phyloP scores from a whole-genome alignment of 306 rosid genomes.

The Lagenaria siceraria region DNA sequence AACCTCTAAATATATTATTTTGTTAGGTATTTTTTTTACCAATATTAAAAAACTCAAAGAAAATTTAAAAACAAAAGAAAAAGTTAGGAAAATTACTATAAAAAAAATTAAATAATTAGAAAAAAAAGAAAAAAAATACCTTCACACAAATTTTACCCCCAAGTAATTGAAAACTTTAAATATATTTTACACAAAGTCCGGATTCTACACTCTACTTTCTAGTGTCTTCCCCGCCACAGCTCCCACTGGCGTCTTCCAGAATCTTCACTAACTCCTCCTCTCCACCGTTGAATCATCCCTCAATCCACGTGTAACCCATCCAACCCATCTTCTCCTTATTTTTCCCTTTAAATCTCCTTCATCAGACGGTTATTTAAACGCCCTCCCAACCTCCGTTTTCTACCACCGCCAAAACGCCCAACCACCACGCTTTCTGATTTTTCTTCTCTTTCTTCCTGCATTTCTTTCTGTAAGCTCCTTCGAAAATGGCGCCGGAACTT shows the following conservation, averaged over 20 bases:
- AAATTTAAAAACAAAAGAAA: no score
- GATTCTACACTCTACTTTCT: neutral
- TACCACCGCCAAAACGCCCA: neutral
- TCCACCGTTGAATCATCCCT: neutral
- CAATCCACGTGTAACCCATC: neutral
- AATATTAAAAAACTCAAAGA: no score
- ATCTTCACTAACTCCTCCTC: neutral
- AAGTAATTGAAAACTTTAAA: neutral
- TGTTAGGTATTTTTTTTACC: no score
- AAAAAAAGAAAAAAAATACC: no score
- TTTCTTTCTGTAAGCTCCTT: neutral
- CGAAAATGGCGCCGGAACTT: neutral
- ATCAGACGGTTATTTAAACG: neutral
- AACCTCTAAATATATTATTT: no score
- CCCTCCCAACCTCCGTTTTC: neutral
- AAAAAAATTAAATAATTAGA: no score
- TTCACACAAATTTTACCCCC: no score
- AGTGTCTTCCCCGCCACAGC: neutral
- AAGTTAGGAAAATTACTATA: no score
- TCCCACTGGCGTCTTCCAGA: neutral
- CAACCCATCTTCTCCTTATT: neutral
- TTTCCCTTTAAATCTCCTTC: neutral
- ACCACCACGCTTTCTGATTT: neutral
- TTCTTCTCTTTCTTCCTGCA: neutral
- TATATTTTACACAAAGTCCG: neutral